These are phyloP conservation scores for Tilletia caries DNA, from an alignment of 1,284 basidiomycete genomes.

Conservation along the genomic window DNA sequence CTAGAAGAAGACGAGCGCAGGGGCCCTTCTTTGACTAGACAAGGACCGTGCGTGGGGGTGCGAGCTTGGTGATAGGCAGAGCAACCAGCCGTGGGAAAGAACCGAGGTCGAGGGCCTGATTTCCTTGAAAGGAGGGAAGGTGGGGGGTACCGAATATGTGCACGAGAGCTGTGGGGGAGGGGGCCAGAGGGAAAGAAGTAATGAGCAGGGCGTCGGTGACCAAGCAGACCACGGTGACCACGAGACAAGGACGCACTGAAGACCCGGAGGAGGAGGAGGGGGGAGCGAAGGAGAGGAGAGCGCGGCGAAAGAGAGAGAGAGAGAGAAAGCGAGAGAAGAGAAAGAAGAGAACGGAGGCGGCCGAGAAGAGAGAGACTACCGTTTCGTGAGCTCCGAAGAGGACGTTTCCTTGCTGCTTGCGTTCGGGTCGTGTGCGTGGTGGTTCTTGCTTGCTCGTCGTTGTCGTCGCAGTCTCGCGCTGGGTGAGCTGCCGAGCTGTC, in stretches of 20 bases:
- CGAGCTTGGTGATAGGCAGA: too few species aligned
- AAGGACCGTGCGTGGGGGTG: too few species aligned
- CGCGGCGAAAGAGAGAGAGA: not conserved
- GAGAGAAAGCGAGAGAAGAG: not conserved
- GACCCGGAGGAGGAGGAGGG: not conserved
- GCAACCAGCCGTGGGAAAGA: too few species aligned
- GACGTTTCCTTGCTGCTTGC: not conserved
- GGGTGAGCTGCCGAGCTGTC: too few species aligned
- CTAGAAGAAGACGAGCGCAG: too few species aligned
- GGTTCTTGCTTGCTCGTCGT: constrained; percentile 12
- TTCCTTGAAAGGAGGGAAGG: too few species aligned
- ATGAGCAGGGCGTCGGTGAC: not conserved
- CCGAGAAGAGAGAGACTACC: constrained; percentile 16
- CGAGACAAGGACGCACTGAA: not conserved
- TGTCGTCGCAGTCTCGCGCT: too few species aligned
- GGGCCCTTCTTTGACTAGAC: too few species aligned
- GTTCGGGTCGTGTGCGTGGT: not conserved
- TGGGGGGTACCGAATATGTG: too few species aligned
- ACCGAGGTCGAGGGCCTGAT: too few species aligned
- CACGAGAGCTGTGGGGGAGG: too few species aligned
- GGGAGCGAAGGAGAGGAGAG: not conserved
- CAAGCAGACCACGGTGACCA: not conserved
- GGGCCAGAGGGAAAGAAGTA: too few species aligned
- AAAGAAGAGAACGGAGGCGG: constrained; percentile 10
- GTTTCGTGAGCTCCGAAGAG: not conserved